Base-by-base conservation (phyloP, 2,329 filamentous ascomycete species). In the Aspergillus bombycis region DNA sequence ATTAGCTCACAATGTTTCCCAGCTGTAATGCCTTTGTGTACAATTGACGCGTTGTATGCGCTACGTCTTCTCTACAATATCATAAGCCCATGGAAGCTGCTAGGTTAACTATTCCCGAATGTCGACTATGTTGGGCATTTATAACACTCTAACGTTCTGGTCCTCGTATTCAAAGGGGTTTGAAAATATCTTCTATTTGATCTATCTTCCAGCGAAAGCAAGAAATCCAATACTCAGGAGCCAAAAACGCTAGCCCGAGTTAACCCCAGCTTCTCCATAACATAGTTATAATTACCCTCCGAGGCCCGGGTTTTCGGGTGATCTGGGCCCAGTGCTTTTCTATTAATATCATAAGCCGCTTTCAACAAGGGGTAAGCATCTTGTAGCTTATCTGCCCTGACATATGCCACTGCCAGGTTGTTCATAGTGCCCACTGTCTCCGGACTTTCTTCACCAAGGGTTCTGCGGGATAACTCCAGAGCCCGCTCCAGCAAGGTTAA, bases 251-350 rank as follows among this genome's bases (percentile, higher is more conserved):
- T 50, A 8, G 46, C 46, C 12, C 14, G 46, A 50, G 46, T 50
- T 28, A 50, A 19, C 10, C 46, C 46, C 2, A 50, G 46, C 26
- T 50, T 16, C 16, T 30, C 46, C 46, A 50, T 50, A n/a, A 50
- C 46, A 50, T 50, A 50, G 26, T 50, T 30, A 11, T 50, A 50
- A 10, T 50, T 50, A 16, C 46, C 46, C 26, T 50, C 46, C 26
- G 46, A 19, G 1, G 46, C 46, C 30, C 46, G 46, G 1, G 46
- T 50, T 12, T 50, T 50, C 8, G 46, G 46, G 2, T 50, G 46
- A 30, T 19, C 26, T 10, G 23, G 23, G 3, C 46, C 46, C 9
- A 50, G 26, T 1, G 14, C 2, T 0, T 26, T 28, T 30, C 46
- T 12, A 30, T 50, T 50, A 4, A 50, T 28, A 9, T 50, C 46